These are phyloP conservation scores for Akanthomyces dipterigenus DNA, from an alignment of 2,329 filamentous ascomycete genomes.

Conservation along the genomic window DNA sequence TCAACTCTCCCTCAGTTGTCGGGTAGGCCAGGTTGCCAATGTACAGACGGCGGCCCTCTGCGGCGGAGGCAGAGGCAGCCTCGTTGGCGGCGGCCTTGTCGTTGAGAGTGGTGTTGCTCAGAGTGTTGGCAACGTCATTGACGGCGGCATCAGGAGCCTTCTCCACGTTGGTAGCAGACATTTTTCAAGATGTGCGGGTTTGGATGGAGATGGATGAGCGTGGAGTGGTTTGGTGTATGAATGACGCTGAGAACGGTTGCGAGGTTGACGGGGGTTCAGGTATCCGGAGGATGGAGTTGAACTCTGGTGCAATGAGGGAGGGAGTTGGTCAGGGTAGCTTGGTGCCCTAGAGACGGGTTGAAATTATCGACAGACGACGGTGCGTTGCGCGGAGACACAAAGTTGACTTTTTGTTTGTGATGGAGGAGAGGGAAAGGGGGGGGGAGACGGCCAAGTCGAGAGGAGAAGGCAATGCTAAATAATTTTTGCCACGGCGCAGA, in stretches of 20 bases:
- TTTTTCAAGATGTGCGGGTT: slow-evolving; percentile 45
- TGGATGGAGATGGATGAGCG: slow-evolving; percentile 32
- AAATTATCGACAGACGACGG: slow-evolving; percentile 36
- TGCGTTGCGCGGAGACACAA: slow-evolving; percentile 43
- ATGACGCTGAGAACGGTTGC: slow-evolving; percentile 40
- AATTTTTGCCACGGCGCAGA: slow-evolving; percentile 28
- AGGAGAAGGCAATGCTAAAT: slow-evolving; percentile 29
- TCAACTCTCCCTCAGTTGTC: slow-evolving; percentile 99
- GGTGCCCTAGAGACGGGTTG: slow-evolving; percentile 67
- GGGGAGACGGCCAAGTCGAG: slow-evolving; percentile 22
- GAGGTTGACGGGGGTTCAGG: slow-evolving; percentile 30
- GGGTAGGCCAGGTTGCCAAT: slow-evolving; percentile 99
- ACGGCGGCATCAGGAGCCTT: slow-evolving; percentile 59
- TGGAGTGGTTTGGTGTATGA: slow-evolving; percentile 41
- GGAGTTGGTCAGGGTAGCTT: slow-evolving; percentile 68
- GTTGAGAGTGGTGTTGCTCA: slow-evolving; percentile 65
- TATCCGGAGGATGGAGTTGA: slow-evolving; percentile 32
- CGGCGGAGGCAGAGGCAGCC: slow-evolving; percentile 91
- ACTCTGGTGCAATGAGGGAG: slow-evolving; percentile 66
- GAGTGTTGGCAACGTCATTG: slow-evolving; percentile 69
- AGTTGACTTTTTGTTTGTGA: slow-evolving; percentile 37
- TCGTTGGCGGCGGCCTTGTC: slow-evolving; percentile 65
- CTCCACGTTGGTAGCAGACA: slow-evolving; percentile 69
- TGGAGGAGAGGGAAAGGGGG: slow-evolving; percentile 29
- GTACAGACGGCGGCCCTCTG: slow-evolving; percentile 98